Evolutionary conservation across 495 filamentous ascomycete genomes (phyloP).

Genomic region (Parmelia sp.): DNA sequence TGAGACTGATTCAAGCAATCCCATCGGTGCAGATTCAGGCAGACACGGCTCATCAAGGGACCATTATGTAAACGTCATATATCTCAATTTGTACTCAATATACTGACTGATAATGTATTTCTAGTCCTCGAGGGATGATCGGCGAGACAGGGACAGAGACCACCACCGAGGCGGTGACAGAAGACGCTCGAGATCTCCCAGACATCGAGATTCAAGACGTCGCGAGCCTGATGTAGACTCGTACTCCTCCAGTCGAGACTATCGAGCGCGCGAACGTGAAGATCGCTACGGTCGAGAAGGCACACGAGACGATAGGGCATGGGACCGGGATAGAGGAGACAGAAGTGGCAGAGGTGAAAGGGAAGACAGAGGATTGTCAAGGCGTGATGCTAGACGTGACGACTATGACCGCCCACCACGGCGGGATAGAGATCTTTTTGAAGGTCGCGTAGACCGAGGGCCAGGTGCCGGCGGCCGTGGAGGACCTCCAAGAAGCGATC

Average conservation of each 20-base stretch:
- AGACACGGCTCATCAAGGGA: constrained; percentile 64
- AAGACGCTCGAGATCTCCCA: constrained; percentile 68
- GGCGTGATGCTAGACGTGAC: constrained; percentile 52
- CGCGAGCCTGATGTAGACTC: constrained; percentile 72
- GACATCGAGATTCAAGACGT: constrained; percentile 40
- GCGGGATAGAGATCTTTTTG: constrained; percentile 57
- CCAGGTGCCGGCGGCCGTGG: constrained; percentile 42
- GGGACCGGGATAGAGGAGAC: constrained; percentile 65
- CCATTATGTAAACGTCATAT: constrained; percentile 53
- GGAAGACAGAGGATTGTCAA: constrained; percentile 33
- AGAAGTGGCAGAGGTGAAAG: constrained; percentile 28
- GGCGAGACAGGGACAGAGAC: constrained; percentile 47
- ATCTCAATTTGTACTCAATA: neutral
- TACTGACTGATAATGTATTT: neutral
- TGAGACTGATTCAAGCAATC: constrained; percentile 32
- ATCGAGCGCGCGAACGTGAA: constrained; percentile 85
- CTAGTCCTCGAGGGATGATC: constrained; percentile 42
- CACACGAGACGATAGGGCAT: constrained; percentile 53
- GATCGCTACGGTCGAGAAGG: constrained; percentile 70
- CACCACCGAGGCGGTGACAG: constrained; percentile 46
- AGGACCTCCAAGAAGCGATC: constrained; percentile 37
- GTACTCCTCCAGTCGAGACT: constrained; percentile 85
- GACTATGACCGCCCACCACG: constrained; percentile 55
- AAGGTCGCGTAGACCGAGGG: constrained; percentile 58
- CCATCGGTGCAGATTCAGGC: constrained; percentile 49